Conservation (phyloP, 768 basidiomycete species). For the Tricholomella constricta region DNA sequence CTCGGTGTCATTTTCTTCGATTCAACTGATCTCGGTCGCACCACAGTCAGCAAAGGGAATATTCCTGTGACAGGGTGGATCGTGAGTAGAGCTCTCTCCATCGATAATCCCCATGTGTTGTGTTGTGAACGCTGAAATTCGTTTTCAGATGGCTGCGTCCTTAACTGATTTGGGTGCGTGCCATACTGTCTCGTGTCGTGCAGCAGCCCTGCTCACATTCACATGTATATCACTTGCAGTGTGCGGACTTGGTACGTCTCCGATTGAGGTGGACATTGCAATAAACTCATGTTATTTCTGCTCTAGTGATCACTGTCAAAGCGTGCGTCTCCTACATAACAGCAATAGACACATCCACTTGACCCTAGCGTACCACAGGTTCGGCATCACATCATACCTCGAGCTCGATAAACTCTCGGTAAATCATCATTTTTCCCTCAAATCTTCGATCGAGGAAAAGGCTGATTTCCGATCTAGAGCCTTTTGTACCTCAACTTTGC, state of each 20-base stretch:
- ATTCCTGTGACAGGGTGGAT: conserved; percentile 43
- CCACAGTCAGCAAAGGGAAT: conserved; percentile 49
- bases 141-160: conserved; percentile 36
- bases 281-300: not conserved
- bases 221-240: conserved; percentile 22
- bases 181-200: not conserved
- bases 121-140: not conserved
- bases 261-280: not conserved
- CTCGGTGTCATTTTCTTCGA: not conserved
- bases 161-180: conserved; percentile 47
- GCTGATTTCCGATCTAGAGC: conserved; percentile 31
- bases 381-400: conserved; percentile 35
- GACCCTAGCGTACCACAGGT: conserved; percentile 30
- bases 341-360: not conserved
- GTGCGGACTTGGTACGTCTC: conserved; percentile 37
- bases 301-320: conserved; percentile 52
- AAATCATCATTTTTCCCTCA: conserved; percentile 9
- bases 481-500: conserved; percentile 56
- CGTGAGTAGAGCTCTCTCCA: conserved; percentile 35
- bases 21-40: not conserved
- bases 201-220: not conserved
- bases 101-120: too few species aligned
- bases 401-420: conserved; percentile 43
- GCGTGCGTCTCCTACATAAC: conserved; percentile 37
- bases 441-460: not conserved